Evolutionary conservation across 352 stramenopile genomes (phyloP).

Genomic region (Thraustochytrium striatum): DNA sequence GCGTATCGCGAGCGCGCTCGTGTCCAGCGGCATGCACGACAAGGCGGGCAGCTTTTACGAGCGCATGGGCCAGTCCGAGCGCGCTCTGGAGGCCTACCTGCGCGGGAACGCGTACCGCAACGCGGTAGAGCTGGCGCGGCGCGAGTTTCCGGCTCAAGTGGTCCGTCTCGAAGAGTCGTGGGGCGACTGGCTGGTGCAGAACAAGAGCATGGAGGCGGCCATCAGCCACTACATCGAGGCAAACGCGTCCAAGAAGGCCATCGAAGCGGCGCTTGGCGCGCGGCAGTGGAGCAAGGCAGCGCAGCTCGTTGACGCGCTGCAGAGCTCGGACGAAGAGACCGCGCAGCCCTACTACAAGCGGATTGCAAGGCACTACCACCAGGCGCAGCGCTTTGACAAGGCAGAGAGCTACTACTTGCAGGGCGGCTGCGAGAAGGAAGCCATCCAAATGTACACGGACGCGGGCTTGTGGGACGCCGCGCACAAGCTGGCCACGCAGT

Average conservation of each 20-base stretch:
- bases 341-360: constrained; percentile 81
- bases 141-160: constrained; percentile 79
- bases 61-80: constrained; percentile 80
- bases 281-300: constrained; percentile 84
- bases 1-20: constrained; percentile 78
- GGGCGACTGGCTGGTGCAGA: constrained; percentile 83
- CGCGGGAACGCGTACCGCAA: constrained; percentile 84
- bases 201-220: constrained; percentile 90
- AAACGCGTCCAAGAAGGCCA: constrained; percentile 80
- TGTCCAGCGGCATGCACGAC: constrained; percentile 79
- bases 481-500: constrained; percentile 81
- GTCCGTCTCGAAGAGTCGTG: constrained; percentile 82
- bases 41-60: constrained; percentile 89
- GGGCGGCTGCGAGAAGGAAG: constrained; percentile 73
- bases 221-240: constrained; percentile 95
- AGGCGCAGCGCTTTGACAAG: constrained; percentile 71
- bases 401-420: constrained; percentile 87
- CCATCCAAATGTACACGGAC: constrained; percentile 89
- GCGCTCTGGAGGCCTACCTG: constrained; percentile 81
- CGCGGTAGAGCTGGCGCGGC: constrained; percentile 82
- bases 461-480: constrained; percentile 84
- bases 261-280: constrained; percentile 83
- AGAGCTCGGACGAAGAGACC: constrained; percentile 65
- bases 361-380: constrained; percentile 81
- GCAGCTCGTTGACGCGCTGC: constrained; percentile 75